Percentiles rank a stretch among this genome's conserved stretches.
Conservation (phyloP, 1,284 basidiomycete genomes). For the Pseudozyma sp. region DNA sequence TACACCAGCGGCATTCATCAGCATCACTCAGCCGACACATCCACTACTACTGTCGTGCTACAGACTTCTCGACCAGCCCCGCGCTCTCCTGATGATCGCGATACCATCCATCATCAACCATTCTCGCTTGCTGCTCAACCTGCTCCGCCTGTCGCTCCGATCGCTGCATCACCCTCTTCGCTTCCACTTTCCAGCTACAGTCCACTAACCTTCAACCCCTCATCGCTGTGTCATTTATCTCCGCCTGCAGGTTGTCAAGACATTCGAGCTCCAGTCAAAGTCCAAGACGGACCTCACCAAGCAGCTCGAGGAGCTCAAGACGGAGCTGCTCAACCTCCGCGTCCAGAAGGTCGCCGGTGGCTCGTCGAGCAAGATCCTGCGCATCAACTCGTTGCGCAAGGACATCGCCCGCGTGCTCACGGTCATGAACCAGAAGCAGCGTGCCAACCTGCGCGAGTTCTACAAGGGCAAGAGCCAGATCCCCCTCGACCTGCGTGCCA, state of each 20-base stretch:
- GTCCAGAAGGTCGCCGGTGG: conserved; percentile 99
- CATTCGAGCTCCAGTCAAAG: conserved; percentile 98
- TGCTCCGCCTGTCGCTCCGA: neutral
- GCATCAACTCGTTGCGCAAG: conserved; percentile 95
- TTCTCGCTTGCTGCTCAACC: too few relatives aligned
- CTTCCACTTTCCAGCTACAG: neutral
- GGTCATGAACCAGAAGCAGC: conserved; percentile 97
- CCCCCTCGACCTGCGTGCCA: conserved; percentile 95
- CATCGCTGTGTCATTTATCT: neutral
- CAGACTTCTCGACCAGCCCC: too few relatives aligned
- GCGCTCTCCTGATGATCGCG: too few relatives aligned
- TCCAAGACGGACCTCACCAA: conserved; percentile 97
- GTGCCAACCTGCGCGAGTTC: conserved; percentile 95
- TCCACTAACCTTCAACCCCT: neutral
- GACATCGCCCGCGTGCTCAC: conserved; percentile 98
- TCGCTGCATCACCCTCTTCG: neutral
- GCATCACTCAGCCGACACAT: too few relatives aligned
- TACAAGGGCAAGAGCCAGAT: conserved; percentile 98
- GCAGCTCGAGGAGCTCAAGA: conserved; percentile 94
- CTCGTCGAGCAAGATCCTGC: conserved; percentile 85
- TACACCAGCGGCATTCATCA: too few relatives aligned
- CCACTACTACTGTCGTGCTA: too few relatives aligned
- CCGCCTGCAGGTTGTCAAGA: conserved; percentile 76
- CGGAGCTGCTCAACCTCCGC: conserved; percentile 87
- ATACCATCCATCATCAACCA: too few relatives aligned